Conservation (phyloP, 2,329 filamentous ascomycete genomes). For the Arthroderma sp. region DNA sequence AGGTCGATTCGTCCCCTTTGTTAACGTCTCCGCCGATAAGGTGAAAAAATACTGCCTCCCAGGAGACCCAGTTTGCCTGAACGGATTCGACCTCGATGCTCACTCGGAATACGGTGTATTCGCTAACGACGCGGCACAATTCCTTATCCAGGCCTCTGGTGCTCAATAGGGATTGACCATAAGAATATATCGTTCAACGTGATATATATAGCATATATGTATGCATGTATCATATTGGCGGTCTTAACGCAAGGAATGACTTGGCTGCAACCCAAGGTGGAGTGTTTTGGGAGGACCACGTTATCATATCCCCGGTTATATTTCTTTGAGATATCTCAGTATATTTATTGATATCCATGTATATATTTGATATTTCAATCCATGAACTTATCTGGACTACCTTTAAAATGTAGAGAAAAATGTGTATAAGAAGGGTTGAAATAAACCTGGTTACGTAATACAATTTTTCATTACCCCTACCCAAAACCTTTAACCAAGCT, state of each 20-base stretch:
- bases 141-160: slow-evolving; percentile 22
- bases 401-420: neutral
- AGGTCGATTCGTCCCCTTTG: slow-evolving; percentile 29
- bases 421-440: neutral
- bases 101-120: slow-evolving; percentile 32
- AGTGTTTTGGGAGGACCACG: neutral
- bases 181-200: neutral
- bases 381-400: neutral
- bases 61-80: slow-evolving; percentile 42
- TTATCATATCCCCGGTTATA: neutral
- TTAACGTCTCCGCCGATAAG: slow-evolving; percentile 32
- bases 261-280: neutral
- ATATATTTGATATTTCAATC: neutral
- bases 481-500: neutral
- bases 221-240: neutral
- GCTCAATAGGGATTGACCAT: slow-evolving; percentile 6
- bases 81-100: slow-evolving; percentile 33
- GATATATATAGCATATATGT: neutral
- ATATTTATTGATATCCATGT: neutral
- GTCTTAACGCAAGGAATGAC: neutral
- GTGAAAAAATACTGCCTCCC: slow-evolving; percentile 39
- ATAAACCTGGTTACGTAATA: neutral
- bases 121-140: slow-evolving; percentile 29
- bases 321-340: neutral
- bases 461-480: too few species aligned